Percentiles rank a stretch among this genome's conserved stretches.
phyloP scores from a whole-genome alignment of 441 rosid genomes.

The Jatropha multifida region DNA sequence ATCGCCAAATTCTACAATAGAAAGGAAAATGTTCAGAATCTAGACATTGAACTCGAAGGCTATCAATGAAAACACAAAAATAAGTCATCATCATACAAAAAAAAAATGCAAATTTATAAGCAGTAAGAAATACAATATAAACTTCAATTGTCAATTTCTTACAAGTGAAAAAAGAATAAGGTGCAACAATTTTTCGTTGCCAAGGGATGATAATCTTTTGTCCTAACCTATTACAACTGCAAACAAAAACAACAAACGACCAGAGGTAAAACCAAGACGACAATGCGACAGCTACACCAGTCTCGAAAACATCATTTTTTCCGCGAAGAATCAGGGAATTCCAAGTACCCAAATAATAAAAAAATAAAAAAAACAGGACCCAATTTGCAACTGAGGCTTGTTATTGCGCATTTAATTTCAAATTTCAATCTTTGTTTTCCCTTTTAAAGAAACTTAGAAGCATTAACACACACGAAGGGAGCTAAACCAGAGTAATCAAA shows the following conservation, averaged over 20 bases:
- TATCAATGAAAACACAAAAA: not conserved
- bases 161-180: not conserved
- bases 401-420: not conserved
- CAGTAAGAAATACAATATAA: not conserved
- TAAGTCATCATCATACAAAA: not conserved
- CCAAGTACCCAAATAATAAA: not conserved
- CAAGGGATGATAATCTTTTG: not conserved
- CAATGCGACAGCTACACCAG: not conserved
- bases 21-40: not conserved
- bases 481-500: not conserved
- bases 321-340: not conserved
- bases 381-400: not conserved
- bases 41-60: not conserved
- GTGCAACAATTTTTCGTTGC: not conserved
- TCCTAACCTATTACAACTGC: not conserved
- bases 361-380: not conserved
- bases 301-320: not conserved
- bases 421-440: not conserved
- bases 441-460: not conserved
- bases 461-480: conserved; percentile 1
- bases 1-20: not conserved
- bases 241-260: not conserved
- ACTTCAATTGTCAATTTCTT: not conserved
- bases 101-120: not conserved
- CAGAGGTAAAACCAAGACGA: not conserved